These are phyloP conservation scores for Entelexis paramagnoliae DNA, from an alignment of 1,139 yeast species.

Conservation along the genomic window DNA sequence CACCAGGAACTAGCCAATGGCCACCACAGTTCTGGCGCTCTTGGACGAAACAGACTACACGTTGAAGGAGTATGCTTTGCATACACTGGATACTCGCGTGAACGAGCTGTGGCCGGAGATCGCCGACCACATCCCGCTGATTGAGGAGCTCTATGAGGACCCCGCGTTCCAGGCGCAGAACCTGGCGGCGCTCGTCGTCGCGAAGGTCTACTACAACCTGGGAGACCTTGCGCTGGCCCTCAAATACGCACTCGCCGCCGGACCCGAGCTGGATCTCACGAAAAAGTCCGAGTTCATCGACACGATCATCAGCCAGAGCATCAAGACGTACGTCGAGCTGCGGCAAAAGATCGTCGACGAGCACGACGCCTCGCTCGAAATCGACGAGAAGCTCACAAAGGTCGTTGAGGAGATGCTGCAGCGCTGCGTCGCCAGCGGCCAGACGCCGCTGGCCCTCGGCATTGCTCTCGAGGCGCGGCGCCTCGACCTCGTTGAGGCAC, in stretches of 20 bases:
- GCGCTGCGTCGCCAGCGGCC: conserved; percentile 63
- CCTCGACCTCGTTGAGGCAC: conserved; percentile 63
- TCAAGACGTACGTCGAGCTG: conserved; percentile 63
- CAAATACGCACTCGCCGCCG: conserved; percentile 78
- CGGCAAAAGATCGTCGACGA: conserved; percentile 38
- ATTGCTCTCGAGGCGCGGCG: conserved; percentile 82
- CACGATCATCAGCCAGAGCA: conserved; percentile 72
- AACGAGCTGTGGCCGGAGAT: conserved; percentile 97
- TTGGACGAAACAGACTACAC: conserved; percentile 69
- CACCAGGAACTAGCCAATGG: conserved; percentile 29
- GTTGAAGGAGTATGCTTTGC: conserved; percentile 75
- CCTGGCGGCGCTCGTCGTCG: conserved; percentile 84
- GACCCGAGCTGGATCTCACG: conserved; percentile 60
- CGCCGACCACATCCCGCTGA: conserved; percentile 74
- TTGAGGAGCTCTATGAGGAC: conserved; percentile 89
- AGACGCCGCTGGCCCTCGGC: conserved; percentile 76
- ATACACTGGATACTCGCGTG: conserved; percentile 68
- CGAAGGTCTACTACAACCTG: conserved; percentile 88
- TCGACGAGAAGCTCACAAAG: conserved; percentile 53
- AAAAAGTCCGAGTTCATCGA: conserved; percentile 80
- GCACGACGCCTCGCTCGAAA: conserved; percentile 23
- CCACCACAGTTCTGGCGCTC: conserved; percentile 84
- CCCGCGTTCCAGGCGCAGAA: conserved; percentile 60
- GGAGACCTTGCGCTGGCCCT: conserved; percentile 93
- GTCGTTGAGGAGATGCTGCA: conserved; percentile 83